Evolutionary conservation across 163 green algal genomes (phyloP), one percentile per base, ranked within the genome.

Genomic region (Scenedesmus sp.): DNA sequence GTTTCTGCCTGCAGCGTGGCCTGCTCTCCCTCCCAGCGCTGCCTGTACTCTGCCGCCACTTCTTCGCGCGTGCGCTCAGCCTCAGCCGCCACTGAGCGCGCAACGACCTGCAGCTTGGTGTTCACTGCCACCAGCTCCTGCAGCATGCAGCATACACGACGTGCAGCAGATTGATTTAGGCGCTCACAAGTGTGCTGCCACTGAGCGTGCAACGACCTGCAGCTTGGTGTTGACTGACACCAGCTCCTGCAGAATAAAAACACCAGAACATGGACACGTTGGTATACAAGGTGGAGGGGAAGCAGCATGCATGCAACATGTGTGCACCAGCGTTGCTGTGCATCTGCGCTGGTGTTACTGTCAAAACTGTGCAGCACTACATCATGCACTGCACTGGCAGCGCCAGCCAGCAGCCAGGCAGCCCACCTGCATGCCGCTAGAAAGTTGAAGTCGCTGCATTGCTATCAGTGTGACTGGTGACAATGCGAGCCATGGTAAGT

Each of bases 101-200:
- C 85, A 20, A 91, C 86, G 10, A 83, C 74, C 60, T 88, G 90
- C 76, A 93, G 70, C 76, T 88, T 64, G 26, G 79, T 91, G 90
- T 93, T 93, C 34, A 57, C 59, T 6, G 15, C n/a, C 12, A 93
- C 85, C 62, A 93, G 62, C 79, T 91, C 85, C 77, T 84, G 66
- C 59, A 88, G 20, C 15, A 13, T 52, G 13, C 12, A 16, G 12
- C 13, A 16, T 16, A 60, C 34, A 84, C 9, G 8, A 83, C 5
- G 74, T 16, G 9, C 10, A 18, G 5, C 26, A 55, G 26, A 13
- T 73, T 73, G 64, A 73, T 16, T 73, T 13, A 73, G 34, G 10
- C 2, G 62, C 8, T 70, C 62, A 70, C 62, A 70, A 46, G 34
- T 46, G 34, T 46, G 34, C 13, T 16, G 15, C 13, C 64, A 16